Evolutionary conservation across 495 filamentous ascomycete genomes (phyloP).

Genomic region (Lindgomyces ingoldianus): DNA sequence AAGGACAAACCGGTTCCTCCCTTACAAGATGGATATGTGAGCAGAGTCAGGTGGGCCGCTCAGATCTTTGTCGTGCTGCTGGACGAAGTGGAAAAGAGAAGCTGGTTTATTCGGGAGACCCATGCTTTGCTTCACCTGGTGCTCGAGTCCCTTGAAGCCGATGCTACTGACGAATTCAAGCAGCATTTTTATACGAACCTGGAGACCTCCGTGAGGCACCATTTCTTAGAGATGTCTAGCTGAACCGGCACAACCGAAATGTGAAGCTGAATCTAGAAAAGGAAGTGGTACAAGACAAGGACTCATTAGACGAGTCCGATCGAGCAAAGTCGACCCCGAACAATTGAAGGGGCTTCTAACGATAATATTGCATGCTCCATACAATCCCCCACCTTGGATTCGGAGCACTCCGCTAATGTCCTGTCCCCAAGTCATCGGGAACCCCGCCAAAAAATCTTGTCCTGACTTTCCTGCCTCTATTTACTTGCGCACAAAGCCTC

Average conservation of each 20-base stretch:
- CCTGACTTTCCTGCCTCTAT: too few species aligned
- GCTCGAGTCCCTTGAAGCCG: conserved; percentile 32
- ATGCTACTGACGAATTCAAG: conserved; percentile 1
- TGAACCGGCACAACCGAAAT: too few species aligned
- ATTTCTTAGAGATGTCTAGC: too few species aligned
- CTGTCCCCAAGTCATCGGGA: too few species aligned
- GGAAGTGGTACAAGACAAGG: too few species aligned
- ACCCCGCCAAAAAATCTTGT: conserved; percentile 1
- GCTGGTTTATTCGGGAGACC: conserved; percentile 44
- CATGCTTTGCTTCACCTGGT: conserved; percentile 43
- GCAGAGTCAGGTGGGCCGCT: conserved; percentile 31
- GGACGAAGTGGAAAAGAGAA: conserved; percentile 41
- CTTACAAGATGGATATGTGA: conserved; percentile 19
- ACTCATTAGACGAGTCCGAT: neutral
- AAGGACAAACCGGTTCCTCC: neutral
- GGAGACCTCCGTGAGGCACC: too few species aligned
- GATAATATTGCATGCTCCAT: neutral
- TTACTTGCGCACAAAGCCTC: too few species aligned
- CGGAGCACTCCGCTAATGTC: neutral
- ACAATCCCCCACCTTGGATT: neutral
- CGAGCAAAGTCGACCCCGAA: too few species aligned
- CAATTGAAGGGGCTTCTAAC: too few species aligned
- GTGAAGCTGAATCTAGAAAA: too few species aligned
- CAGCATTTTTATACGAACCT: too few species aligned
- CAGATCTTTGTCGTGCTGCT: conserved; percentile 38